Evolutionary conservation across 805 yeast genomes (phyloP).

Genomic region (Yarrowia sp.): DNA sequence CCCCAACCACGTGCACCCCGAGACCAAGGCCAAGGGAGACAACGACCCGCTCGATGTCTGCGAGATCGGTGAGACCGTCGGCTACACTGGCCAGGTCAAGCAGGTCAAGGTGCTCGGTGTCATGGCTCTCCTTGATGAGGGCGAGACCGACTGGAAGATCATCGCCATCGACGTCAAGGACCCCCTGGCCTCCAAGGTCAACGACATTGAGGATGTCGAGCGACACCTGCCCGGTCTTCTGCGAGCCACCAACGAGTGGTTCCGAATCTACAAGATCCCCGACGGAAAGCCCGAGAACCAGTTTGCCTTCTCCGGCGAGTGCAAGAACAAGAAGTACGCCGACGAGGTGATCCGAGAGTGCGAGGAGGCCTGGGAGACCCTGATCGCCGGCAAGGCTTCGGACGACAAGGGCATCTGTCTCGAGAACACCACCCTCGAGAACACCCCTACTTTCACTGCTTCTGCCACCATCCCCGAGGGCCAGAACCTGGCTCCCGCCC

Average conservation of each 20-base stretch:
- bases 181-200: constrained; percentile 84
- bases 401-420: constrained; percentile 73
- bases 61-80: constrained; percentile 79
- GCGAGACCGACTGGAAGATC: constrained; percentile 96
- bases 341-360: constrained; percentile 84
- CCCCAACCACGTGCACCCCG: constrained; percentile 62
- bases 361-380: constrained; percentile 79
- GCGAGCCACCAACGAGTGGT: constrained; percentile 97
- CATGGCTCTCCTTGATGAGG: constrained; percentile 94
- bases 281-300: constrained; percentile 97
- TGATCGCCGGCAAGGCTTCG: constrained; percentile 67
- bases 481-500: constrained; percentile 78
- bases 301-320: constrained; percentile 96
- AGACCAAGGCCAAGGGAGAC: constrained; percentile 73
- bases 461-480: constrained; percentile 70
- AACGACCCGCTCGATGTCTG: constrained; percentile 95
- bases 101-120: constrained; percentile 94
- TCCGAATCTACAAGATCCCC: constrained; percentile 96
- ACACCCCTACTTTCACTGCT: constrained; percentile 62
- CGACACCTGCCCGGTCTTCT: constrained; percentile 89
- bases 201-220: constrained; percentile 91
- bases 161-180: constrained; percentile 86
- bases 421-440: constrained; percentile 73
- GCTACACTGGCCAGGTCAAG: constrained; percentile 82
- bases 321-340: constrained; percentile 86